Percentiles rank a stretch among this genome's conserved stretches.
Conservation (phyloP, 208 protist genomes). For the Acanthamoeba sp. region DNA sequence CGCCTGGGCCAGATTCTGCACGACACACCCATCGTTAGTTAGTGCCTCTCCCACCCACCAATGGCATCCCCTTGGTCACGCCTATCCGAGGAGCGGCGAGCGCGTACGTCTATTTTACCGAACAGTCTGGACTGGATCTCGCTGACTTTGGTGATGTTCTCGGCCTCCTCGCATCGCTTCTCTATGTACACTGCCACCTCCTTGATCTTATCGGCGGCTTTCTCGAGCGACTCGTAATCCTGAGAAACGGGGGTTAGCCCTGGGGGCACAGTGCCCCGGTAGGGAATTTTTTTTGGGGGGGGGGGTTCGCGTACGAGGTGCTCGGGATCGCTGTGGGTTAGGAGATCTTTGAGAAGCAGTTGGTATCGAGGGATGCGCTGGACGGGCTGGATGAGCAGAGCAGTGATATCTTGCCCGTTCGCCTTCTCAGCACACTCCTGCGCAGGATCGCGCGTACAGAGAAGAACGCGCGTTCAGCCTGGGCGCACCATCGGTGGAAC, state of each 20-base stretch:
- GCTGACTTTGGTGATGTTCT: slow-evolving; percentile 66
- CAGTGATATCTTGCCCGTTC: not conserved
- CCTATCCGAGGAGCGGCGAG: not conserved
- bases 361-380: slow-evolving; percentile 54
- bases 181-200: slow-evolving; percentile 57
- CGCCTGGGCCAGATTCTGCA: slow-evolving; percentile 29
- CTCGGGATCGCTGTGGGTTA: slow-evolving; percentile 43
- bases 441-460: no score
- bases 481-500: no score
- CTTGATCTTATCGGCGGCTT: slow-evolving; percentile 14
- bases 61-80: not conserved
- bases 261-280: not conserved
- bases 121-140: slow-evolving; percentile 53
- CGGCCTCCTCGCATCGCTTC: slow-evolving; percentile 29
- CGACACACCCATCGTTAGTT: not conserved
- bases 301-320: not conserved
- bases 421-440: not conserved
- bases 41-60: no score
- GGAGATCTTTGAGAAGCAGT: slow-evolving; percentile 36
- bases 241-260: not conserved
- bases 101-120: slow-evolving; percentile 41
- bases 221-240: slow-evolving; percentile 1
- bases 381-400: slow-evolving; percentile 19
- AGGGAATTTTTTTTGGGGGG: not conserved
- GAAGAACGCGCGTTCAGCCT: no score